Conservation (phyloP, 352 stramenopile species). For the Elongisporangium prolatum region DNA sequence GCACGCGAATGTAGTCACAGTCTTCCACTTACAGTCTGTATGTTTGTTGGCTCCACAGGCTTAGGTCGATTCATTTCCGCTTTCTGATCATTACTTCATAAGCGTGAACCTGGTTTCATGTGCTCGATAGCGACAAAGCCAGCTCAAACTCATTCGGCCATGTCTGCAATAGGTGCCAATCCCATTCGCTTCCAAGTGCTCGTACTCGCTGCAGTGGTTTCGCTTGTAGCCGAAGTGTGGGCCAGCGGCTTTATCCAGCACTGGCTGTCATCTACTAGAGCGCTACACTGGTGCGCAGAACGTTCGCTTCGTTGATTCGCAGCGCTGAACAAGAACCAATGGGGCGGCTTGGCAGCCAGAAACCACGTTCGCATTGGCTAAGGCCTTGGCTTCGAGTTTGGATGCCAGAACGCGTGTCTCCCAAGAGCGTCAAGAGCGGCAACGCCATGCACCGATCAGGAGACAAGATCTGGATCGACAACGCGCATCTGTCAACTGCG, state of each 20-base stretch:
- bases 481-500: conserved; percentile 38
- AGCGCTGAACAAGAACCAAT: background rate
- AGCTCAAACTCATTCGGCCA: no score
- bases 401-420: background rate
- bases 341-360: background rate
- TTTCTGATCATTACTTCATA: background rate
- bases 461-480: conserved; percentile 36
- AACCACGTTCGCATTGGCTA: background rate
- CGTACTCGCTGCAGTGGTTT: background rate
- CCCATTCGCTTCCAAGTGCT: background rate
- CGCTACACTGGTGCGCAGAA: background rate
- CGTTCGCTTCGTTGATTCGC: background rate
- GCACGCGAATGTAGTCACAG: background rate
- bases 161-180: no score
- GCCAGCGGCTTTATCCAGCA: conserved; percentile 24
- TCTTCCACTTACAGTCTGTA: background rate
- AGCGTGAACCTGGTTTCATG: no score
- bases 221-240: conserved; percentile 4
- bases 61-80: no score
- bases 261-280: conserved; percentile 17
- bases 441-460: background rate
- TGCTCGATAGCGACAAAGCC: no score
- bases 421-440: background rate
- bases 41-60: no score
- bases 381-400: background rate